Evolutionary conservation across 148 eudicot species (phyloP), one percentile per base, ranked within the genome.

Genomic region (Rhododendron ferrugineum): DNA sequence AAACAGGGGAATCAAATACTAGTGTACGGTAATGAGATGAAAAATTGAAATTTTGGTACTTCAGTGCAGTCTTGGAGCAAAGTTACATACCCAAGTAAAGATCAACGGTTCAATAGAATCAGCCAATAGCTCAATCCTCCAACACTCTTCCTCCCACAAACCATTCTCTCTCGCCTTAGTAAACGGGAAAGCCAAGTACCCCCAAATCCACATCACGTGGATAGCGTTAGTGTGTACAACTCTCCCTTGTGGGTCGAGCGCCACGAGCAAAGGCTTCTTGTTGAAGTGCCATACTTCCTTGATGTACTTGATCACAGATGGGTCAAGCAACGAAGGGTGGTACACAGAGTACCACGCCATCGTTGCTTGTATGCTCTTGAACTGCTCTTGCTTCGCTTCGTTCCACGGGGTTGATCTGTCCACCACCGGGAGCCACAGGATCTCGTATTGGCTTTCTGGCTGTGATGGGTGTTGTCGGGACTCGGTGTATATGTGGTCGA

Each of bases 171-270:
- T 91, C 36, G 70, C 42, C 28, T 64, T 84, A 15, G 94, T 92
- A 83, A 95, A 97, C 49, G 99, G 99, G 85, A 89, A 92, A 5
- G 98, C 96, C 10, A 73, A 4, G 83, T 92, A 92, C 10, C 96
- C 92, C 99, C 99, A 97, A 13, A 97, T 95, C 94, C 94, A 91
- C 64, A 90, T 84, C 98, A 95, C 95, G 82, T 95, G 93, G 58
- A 92, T 86, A 11, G 98, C 98, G 80, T 97, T 95, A 10, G 84
- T 90, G 84, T 87, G 88, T 0, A 85, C 94, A 28, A 97, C 94
- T 85, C 87, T 94, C 3, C 96, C 99, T 44, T 91, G 94, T 77
- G 96, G 94, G 85, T 97, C 98, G 44, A 97, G 80, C n/a, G 87
- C 91, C 56, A 97, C 99, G 10, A 97, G 87, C 34, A 94, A 89